These are phyloP conservation scores for Carex pumila DNA, from an alignment of 176 grass and related monocot genomes.

Conservation along the genomic window DNA sequence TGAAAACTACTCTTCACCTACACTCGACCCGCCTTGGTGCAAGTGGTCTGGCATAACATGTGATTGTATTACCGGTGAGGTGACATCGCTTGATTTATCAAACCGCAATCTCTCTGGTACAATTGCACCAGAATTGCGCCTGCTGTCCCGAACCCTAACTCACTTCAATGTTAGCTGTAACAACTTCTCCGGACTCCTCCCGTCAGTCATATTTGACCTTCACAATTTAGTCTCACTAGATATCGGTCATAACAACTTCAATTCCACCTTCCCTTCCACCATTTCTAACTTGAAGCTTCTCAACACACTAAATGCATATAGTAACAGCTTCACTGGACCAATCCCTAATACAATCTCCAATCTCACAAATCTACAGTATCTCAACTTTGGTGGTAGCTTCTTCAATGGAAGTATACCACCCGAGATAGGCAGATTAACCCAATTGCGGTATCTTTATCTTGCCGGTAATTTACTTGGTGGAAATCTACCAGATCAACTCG, in stretches of 20 bases:
- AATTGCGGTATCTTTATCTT: conserved; percentile 52
- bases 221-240: conserved; percentile 41
- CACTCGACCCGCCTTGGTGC: conserved; percentile 57
- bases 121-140: conserved; percentile 34
- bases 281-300: conserved; percentile 34
- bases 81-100: conserved; percentile 58
- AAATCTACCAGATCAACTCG: conserved; percentile 38
- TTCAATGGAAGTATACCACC: conserved; percentile 55
- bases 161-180: conserved; percentile 67
- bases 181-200: conserved; percentile 47
- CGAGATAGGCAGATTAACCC: conserved; percentile 19
- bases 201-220: conserved; percentile 45
- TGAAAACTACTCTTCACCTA: conserved; percentile 17
- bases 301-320: conserved; percentile 46
- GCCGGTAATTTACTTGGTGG: conserved; percentile 60
- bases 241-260: conserved; percentile 77
- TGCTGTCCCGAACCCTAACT: conserved; percentile 43
- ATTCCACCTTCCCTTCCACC: conserved; percentile 50
- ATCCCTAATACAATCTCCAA: conserved; percentile 36
- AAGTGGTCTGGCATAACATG: conserved; percentile 60
- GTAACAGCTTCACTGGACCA: conserved; percentile 63
- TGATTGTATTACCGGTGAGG: conserved; percentile 31
- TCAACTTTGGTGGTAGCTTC: conserved; percentile 77
- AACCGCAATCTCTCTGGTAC: conserved; percentile 69
- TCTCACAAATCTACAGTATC: conserved; percentile 32